A percentile compares a stretch with the other conserved stretches of the same genome.
Conservation (phyloP, 1,139 yeast species). For the Blastobotrys elegans region DNA sequence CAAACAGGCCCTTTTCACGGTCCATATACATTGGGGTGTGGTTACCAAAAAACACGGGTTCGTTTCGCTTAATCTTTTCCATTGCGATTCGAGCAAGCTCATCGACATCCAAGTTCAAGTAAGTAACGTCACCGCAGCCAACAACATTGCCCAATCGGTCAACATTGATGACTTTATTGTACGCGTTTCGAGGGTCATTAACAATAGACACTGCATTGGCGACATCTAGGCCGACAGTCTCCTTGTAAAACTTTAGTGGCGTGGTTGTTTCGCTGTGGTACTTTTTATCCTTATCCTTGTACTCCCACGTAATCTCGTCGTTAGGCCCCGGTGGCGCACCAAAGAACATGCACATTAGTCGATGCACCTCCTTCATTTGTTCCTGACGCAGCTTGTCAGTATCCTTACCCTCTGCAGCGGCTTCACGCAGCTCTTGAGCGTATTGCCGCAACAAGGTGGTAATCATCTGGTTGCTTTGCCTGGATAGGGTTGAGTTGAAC, state of each 20-base stretch:
- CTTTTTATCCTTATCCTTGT: constrained; percentile 64
- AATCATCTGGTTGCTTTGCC: constrained; percentile 54
- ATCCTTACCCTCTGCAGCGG: constrained; percentile 31
- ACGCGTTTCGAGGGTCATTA: constrained; percentile 74
- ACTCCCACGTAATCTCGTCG: constrained; percentile 68
- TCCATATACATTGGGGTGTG: constrained; percentile 72
- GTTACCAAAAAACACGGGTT: constrained; percentile 76
- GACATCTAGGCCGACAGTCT: constrained; percentile 50
- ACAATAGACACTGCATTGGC: constrained; percentile 58
- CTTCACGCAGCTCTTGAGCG: constrained; percentile 60
- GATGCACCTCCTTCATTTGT: constrained; percentile 59
- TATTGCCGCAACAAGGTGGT: constrained; percentile 68
- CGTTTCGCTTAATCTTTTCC: constrained; percentile 60
- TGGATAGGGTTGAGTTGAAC: constrained; percentile 55
- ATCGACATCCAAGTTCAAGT: constrained; percentile 60
- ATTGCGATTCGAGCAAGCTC: constrained; percentile 57
- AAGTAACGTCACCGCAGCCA: constrained; percentile 54
- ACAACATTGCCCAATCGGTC: constrained; percentile 68
- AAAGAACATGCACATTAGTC: constrained; percentile 57
- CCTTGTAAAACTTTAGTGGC: constrained; percentile 57
- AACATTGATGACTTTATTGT: constrained; percentile 57
- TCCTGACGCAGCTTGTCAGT: constrained; percentile 38
- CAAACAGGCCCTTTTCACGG: constrained; percentile 61
- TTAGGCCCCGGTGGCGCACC: constrained; percentile 75
- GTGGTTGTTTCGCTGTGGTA: constrained; percentile 50